Conservation (phyloP, 441 rosid genomes). For the Lepidium campestre region DNA sequence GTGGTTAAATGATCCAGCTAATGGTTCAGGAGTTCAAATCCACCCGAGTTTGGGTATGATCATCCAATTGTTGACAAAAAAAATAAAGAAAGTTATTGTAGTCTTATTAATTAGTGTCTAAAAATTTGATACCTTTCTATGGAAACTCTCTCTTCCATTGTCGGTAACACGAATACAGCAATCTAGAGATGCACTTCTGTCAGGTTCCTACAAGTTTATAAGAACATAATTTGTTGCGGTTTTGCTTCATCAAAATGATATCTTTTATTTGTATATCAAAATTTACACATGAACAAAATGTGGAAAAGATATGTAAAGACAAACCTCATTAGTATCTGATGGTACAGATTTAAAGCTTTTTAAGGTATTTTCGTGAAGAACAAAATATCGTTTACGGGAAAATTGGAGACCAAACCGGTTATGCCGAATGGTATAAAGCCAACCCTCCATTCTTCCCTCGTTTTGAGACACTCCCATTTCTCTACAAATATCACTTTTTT, state of each 20-base stretch:
- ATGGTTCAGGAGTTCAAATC: no score
- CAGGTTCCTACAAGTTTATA: slow-evolving; percentile 46
- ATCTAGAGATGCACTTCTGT: slow-evolving; percentile 68
- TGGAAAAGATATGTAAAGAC: not conserved
- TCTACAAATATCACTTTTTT: slow-evolving; percentile 11
- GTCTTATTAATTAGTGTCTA: not conserved
- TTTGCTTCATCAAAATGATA: not conserved
- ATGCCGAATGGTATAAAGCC: slow-evolving; percentile 74
- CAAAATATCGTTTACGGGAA: slow-evolving; percentile 73
- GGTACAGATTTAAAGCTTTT: slow-evolving; percentile 63
- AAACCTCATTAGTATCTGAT: slow-evolving; percentile 52
- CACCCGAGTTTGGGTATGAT: no score
- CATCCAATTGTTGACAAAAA: no score
- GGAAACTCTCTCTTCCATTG: slow-evolving; percentile 86
- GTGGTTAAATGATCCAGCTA: no score
- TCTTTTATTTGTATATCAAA: not conserved
- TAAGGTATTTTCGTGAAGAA: slow-evolving; percentile 57
- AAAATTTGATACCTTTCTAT: slow-evolving; percentile 53
- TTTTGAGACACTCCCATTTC: slow-evolving; percentile 35
- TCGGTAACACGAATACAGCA: slow-evolving; percentile 72
- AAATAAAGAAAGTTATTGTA: not conserved
- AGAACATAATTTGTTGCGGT: not conserved
- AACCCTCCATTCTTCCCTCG: slow-evolving; percentile 75
- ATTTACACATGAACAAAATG: not conserved
- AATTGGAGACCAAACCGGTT: slow-evolving; percentile 74